Evolutionary conservation across 1,284 basidiomycete genomes (phyloP).

Genomic region (Leucoagaricus sp.): DNA sequence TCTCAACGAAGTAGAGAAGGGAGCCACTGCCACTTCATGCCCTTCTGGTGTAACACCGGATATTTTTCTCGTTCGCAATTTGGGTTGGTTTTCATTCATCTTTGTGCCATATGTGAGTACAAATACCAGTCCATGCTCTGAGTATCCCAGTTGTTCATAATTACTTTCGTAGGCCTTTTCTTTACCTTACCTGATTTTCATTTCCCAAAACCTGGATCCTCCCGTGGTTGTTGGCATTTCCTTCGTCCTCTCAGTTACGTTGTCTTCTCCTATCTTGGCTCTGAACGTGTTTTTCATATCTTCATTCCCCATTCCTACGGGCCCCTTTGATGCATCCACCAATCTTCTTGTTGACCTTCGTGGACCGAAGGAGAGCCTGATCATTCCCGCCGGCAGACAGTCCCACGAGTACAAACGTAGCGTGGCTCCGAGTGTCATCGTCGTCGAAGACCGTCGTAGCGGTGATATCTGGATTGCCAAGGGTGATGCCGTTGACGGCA

Average conservation of each 20-base stretch:
- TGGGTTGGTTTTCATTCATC: slow-evolving; percentile 63
- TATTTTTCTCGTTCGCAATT: slow-evolving; percentile 51
- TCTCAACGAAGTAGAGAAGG: slow-evolving; percentile 50
- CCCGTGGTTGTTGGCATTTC: slow-evolving; percentile 45
- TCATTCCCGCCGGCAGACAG: slow-evolving; percentile 42
- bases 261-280: slow-evolving; percentile 65
- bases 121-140: slow-evolving; percentile 10
- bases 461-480: slow-evolving; percentile 71
- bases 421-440: slow-evolving; percentile 59
- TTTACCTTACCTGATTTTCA: slow-evolving; percentile 58
- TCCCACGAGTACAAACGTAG: slow-evolving; percentile 64
- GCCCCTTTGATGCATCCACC: slow-evolving; percentile 55
- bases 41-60: slow-evolving; percentile 46
- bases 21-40: slow-evolving; percentile 45
- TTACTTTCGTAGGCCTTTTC: slow-evolving; percentile 46
- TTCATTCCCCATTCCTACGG: slow-evolving; percentile 64
- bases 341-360: slow-evolving; percentile 42
- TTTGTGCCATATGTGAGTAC: slow-evolving; percentile 66
- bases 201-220: slow-evolving; percentile 38
- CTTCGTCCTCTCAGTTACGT: slow-evolving; percentile 59
- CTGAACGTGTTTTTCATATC: slow-evolving; percentile 58
- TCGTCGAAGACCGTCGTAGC: slow-evolving; percentile 67
- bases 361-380: slow-evolving; percentile 26
- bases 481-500: slow-evolving; percentile 66
- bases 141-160: neutral